Percentiles rank a stretch among this genome's conserved stretches.
phyloP scores from a whole-genome alignment of 306 rosid genomes.

The Casuarina equisetifolia region DNA sequence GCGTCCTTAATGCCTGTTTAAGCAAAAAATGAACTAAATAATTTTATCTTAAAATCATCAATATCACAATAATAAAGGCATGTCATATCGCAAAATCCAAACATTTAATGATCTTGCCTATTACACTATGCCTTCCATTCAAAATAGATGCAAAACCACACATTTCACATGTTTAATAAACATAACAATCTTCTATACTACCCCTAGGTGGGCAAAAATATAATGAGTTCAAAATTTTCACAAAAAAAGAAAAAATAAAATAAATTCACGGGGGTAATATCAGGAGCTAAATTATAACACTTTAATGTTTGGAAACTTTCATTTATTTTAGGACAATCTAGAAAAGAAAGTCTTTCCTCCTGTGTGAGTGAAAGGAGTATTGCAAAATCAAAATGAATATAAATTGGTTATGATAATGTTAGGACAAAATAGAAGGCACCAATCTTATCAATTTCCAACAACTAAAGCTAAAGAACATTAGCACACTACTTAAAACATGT shows the following conservation, averaged over 20 bases:
- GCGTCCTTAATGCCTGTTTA: conserved; percentile 81
- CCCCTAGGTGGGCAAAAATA: not conserved
- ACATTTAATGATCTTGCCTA: not conserved
- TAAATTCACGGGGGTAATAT: not conserved
- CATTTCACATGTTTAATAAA: not conserved
- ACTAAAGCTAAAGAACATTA: not conserved
- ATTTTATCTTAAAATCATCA: not conserved
- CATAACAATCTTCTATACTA: not conserved
- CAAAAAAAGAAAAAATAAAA: not conserved
- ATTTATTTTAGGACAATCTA: too few species aligned
- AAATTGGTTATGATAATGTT: not conserved
- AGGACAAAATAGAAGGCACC: not conserved
- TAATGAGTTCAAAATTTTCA: not conserved
- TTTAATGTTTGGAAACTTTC: not conserved
- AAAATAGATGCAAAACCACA: not conserved
- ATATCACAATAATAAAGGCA: not conserved
- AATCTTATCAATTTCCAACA: not conserved
- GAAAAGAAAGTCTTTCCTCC: too few species aligned
- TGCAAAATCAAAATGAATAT: not conserved
- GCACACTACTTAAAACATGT: not conserved
- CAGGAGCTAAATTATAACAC: not conserved
- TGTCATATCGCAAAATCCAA: conserved; percentile 1
- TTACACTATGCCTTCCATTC: not conserved
- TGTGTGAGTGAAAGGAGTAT: not conserved
- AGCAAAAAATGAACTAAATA: conserved; percentile 32